Evolutionary conservation across 148 eudicot species (phyloP), one percentile per base, ranked within the genome.

Genomic region (Fagopyrum tataricum): DNA sequence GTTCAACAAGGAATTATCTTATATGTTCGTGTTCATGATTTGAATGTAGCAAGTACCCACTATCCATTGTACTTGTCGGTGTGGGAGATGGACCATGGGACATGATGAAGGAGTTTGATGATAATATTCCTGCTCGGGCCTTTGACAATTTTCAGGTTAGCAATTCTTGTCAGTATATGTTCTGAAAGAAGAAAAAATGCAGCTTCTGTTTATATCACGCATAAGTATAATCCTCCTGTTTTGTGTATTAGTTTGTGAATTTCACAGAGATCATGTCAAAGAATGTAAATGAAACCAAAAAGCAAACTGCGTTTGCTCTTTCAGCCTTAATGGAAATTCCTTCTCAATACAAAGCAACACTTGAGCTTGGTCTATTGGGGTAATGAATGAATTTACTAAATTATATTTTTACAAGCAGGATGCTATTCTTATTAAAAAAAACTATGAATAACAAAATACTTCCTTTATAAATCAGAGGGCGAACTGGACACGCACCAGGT

Each of bases 81-180:
- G 99, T 95, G 48, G 99, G 97, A 77, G 99, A 95, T 84, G 99
- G 99, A 42, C 97, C 99, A 7, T 95, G 97, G 99, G 99, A 95
- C 78, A 91, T 82, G 91, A 95, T 95, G 99, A 88, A 76, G 82
- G 96, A 95, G 72, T 95, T 95, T 73, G 99, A 91, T 74, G 99
- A 91, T 81, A 95, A 94, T 71, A 91, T 94, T 46, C 97, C 97
- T 77, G 85, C 96, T 12, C 84, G 97, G 44, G 88, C 82, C 73
- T 95, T 95, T 41, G 99, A 95, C 77, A 95, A 95, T 83, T 95
- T 95, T 78, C 99, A 95, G 92, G 98, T 86, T 72, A 72, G 82
- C 13, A 59, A 20, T 44, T 46, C 9, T 15, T 41, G 11, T 46
- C 7, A 4, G 20, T 37, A 5, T 42, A 12, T 7, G 37, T 59